Base-by-base conservation (phyloP, 192 early-diverging fungal species). In the Endogone sp. region DNA sequence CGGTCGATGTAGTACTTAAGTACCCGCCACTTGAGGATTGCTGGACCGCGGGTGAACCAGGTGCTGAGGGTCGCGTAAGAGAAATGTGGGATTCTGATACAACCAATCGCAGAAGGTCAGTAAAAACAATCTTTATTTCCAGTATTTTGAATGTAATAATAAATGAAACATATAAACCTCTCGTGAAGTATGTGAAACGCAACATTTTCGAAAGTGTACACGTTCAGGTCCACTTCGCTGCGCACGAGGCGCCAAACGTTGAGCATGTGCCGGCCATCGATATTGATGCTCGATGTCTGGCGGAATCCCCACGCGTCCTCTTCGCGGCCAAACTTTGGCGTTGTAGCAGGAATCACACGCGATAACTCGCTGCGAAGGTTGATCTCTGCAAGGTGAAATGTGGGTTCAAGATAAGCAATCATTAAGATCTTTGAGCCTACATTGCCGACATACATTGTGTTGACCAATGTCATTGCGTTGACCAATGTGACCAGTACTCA, bases 211-310 rank as follows among this genome's bases (percentile, higher is more conserved):
- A 94, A 84, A 1, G 90, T 83, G 72, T 96, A 97, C 23, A 84
- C 89, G 8, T 87, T 90, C 26, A 96, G 75, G 21, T 78, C 87
- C 11, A 95, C 70, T 70, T 96, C 92, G 28, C 77, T 68, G n/a
- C 87, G 77, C 82, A 98, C 88, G 30, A 95, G 68, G 30, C 94
- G 73, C 96, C 96, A 98, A 24, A 95, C 79, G 76, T 96, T 97
- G 13, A 98, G 75, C 60, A 95, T 82, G 69, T 94, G 91, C 3
- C 95, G 84, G 21, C 95, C 95, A 29, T 73, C 63, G 4, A 91
- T 66, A 29, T 80, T 80, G n/a, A 95, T 72, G 0, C 82, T 71
- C 3, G 91, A 86, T 16, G 89, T 76, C 59, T 92, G 87, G 49
- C 76, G 80, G 65, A 81, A 81, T 2, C 88, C 84, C 87, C 88